Evolutionary conservation across 495 filamentous ascomycete species (phyloP), one percentile per base, ranked within the genome.

Genomic region (Glonium stellatum): DNA sequence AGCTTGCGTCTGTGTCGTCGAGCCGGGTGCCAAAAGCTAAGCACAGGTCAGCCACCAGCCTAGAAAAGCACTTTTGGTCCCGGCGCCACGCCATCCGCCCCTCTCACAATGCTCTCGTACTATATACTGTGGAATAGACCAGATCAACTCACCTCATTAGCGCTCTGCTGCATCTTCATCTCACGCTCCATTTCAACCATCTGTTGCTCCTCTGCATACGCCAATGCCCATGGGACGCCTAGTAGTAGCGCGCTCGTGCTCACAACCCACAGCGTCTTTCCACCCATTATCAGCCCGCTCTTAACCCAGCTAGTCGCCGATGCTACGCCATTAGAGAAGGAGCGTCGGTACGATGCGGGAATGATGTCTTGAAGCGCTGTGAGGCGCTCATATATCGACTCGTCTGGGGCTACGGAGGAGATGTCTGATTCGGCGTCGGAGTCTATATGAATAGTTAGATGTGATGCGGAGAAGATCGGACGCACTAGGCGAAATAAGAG

Each of bases 101-200:
- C 10, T 23, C 19, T 15, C 8, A 18, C 57, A 10, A 22, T 31
- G 13, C 6, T 31, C 57, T 37, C 5, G 8, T 25, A 1, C 23
- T 13, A 5, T 15, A 13, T 42, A 23, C 5, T 35, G 3, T 13
- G 13, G 1, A 37, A 55, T 27, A 9, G 31, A 39, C 13, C 10
- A 55, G 36, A 59, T 57, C n/a, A 54, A 78, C 81, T 67, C 73
- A 85, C 84, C 76, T 86, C 82, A 69, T 83, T 83, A 58, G 80
- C 88, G 72, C 84, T 82, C 80, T 89, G 84, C 68, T 89, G 83
- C 88, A 95, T 92, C 73, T 86, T 84, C 85, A 92, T 87, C 79
- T 97, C 92, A 75, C 88, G 85, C 82, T 97, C 93, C 90, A 93
- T 90, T 80, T 96, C 92, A 60, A 89, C 77, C 70, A 93, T 81